Percentiles rank a stretch among this genome's conserved stretches.
phyloP scores from a whole-genome alignment of 2,329 filamentous ascomycete species.

The Calonectria fujianensis region DNA sequence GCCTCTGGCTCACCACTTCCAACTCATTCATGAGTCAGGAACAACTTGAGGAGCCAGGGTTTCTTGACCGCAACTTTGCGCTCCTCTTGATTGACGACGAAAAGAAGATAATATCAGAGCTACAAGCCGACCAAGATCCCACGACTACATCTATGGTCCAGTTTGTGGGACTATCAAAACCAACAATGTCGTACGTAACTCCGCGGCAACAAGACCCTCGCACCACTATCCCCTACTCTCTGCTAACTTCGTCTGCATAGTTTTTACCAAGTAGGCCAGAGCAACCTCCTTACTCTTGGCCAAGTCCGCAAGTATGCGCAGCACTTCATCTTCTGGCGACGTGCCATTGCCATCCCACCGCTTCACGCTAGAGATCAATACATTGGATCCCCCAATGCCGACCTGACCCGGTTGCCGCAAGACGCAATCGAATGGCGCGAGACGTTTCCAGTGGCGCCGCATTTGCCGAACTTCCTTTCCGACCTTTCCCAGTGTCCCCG shows the following conservation, averaged over 20 bases:
- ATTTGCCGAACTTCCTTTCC: constrained; percentile 90
- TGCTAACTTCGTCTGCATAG: constrained; percentile 54
- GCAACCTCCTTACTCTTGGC: constrained; percentile 82
- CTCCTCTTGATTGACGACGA: constrained; percentile 90
- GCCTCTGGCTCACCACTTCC: constrained; percentile 91
- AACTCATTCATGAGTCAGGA: constrained; percentile 84
- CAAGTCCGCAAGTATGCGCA: constrained; percentile 92
- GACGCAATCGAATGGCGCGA: constrained; percentile 84
- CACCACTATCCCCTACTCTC: background rate
- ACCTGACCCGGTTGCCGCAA: constrained; percentile 81
- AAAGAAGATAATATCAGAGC: constrained; percentile 81
- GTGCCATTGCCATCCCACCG: constrained; percentile 92
- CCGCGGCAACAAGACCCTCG: background rate
- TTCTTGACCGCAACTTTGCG: constrained; percentile 90
- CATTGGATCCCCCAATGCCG: constrained; percentile 92
- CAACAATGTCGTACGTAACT: constrained; percentile 74
- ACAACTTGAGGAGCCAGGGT: constrained; percentile 77
- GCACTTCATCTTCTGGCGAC: constrained; percentile 96
- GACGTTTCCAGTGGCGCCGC: constrained; percentile 88
- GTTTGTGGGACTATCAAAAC: constrained; percentile 84
- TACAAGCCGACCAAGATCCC: constrained; percentile 85
- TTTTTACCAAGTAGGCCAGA: constrained; percentile 82
- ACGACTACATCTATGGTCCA: constrained; percentile 86
- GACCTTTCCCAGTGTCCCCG: constrained; percentile 87
- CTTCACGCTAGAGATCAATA: constrained; percentile 93